Conservation (phyloP, 352 stramenopile species). For the Peronospora belbahrii region DNA sequence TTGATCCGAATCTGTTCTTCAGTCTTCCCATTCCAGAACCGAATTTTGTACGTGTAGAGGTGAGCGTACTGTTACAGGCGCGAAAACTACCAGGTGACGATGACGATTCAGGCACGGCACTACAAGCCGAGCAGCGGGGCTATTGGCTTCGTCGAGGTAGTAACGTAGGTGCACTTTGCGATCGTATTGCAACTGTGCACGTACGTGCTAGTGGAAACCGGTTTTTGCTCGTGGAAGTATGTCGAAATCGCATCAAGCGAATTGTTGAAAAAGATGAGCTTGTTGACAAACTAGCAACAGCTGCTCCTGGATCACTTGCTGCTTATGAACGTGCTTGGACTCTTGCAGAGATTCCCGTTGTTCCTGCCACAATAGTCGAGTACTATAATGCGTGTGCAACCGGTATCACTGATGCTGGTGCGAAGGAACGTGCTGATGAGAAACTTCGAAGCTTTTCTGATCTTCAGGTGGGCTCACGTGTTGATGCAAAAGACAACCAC, state of each 20-base stretch:
- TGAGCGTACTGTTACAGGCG: conserved; percentile 58
- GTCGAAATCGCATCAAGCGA: conserved; percentile 62
- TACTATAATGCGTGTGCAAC: neutral
- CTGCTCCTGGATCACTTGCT: conserved; percentile 39
- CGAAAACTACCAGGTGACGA: conserved; percentile 14
- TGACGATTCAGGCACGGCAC: conserved; percentile 5
- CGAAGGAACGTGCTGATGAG: conserved; percentile 5
- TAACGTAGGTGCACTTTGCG: conserved; percentile 34
- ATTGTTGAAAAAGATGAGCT: conserved; percentile 56
- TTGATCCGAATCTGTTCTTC: conserved; percentile 94
- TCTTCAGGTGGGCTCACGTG: conserved; percentile 43
- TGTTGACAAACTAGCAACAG: conserved; percentile 39
- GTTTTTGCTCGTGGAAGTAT: conserved; percentile 63
- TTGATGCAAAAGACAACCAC: conserved; percentile 44
- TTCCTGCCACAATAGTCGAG: conserved; percentile 25
- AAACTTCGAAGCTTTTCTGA: conserved; percentile 35
- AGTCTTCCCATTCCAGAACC: conserved; percentile 90
- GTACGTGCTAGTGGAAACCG: conserved; percentile 32
- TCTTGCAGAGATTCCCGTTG: conserved; percentile 41
- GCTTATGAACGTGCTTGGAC: conserved; percentile 69
- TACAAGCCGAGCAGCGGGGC: conserved; percentile 18
- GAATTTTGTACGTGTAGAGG: conserved; percentile 57
- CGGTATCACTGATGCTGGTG: neutral
- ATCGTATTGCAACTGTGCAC: conserved; percentile 35
- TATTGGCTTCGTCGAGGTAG: conserved; percentile 58